These are phyloP conservation scores for Epichloe aotearoae DNA, from an alignment of 2,329 filamentous ascomycete genomes.

Conservation along the genomic window DNA sequence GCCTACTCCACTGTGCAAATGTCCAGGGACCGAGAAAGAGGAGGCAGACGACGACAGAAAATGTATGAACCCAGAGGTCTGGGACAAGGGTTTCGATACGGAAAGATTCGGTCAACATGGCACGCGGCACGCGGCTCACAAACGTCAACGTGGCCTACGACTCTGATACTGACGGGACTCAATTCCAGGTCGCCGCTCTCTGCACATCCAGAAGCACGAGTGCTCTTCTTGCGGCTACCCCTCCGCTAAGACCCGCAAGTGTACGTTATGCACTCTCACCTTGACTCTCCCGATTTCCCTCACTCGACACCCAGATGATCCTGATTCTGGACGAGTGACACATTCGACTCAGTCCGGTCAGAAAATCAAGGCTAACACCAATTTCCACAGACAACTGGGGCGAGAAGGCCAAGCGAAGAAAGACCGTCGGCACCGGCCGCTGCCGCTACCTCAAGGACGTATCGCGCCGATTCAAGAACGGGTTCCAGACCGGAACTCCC, in stretches of 20 bases:
- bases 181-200: slow-evolving; percentile 70
- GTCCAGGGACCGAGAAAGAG: slow-evolving; percentile 7
- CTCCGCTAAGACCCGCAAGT: slow-evolving; percentile 93
- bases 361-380: neutral
- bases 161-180: slow-evolving; percentile 7
- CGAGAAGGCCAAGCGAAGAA: slow-evolving; percentile 99
- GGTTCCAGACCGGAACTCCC: slow-evolving; percentile 83
- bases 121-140: neutral
- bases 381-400: slow-evolving; percentile 79
- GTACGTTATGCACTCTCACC: slow-evolving; percentile 47
- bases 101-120: neutral
- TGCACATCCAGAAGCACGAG: slow-evolving; percentile 99
- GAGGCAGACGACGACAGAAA: slow-evolving; percentile 1
- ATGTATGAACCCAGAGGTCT: neutral
- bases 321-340: too few relatives aligned
- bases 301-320: neutral
- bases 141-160: neutral
- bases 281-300: neutral
- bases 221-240: slow-evolving; percentile 94
- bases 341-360: neutral
- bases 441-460: slow-evolving; percentile 91
- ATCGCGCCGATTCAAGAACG: slow-evolving; percentile 88
- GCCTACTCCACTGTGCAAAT: neutral
- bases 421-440: slow-evolving; percentile 95
- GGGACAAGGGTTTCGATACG: neutral